Conservation (phyloP, 345 rosid species). For the Eucalyptus microcorys region DNA sequence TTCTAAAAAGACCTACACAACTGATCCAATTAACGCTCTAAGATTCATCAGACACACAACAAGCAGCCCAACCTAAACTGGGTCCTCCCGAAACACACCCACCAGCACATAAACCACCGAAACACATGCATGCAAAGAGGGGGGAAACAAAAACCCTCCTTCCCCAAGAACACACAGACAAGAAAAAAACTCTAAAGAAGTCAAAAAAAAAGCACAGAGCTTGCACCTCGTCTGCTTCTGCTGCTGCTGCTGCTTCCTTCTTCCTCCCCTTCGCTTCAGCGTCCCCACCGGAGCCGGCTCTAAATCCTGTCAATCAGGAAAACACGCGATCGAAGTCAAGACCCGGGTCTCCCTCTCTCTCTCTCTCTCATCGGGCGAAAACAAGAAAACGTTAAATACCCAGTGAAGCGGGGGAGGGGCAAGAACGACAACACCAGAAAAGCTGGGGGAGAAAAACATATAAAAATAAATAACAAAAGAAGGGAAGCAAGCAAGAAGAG, state of each 20-base stretch:
- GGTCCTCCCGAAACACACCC: background rate
- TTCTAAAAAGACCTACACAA: background rate
- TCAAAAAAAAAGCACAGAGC: background rate
- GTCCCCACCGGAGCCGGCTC: background rate
- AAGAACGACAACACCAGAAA: background rate
- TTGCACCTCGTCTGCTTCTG: background rate
- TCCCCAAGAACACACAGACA: background rate
- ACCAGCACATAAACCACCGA: background rate
- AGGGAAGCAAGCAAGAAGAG: no score
- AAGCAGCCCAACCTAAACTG: background rate
- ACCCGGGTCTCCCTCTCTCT: background rate
- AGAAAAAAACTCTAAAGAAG: no score
- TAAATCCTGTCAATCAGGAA: background rate
- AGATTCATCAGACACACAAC: background rate
- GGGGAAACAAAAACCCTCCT: background rate
- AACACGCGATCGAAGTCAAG: background rate
- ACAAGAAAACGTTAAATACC: background rate
- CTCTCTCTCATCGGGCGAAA: background rate
- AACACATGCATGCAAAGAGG: background rate
- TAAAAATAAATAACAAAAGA: no score
- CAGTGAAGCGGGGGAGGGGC: background rate
- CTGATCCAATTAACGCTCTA: background rate
- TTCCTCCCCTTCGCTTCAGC: background rate
- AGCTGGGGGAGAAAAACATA: background rate
- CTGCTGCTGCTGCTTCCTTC: background rate